Base-by-base conservation (phyloP, 1,284 basidiomycete genomes). In the Macrocystidia cucumis region DNA sequence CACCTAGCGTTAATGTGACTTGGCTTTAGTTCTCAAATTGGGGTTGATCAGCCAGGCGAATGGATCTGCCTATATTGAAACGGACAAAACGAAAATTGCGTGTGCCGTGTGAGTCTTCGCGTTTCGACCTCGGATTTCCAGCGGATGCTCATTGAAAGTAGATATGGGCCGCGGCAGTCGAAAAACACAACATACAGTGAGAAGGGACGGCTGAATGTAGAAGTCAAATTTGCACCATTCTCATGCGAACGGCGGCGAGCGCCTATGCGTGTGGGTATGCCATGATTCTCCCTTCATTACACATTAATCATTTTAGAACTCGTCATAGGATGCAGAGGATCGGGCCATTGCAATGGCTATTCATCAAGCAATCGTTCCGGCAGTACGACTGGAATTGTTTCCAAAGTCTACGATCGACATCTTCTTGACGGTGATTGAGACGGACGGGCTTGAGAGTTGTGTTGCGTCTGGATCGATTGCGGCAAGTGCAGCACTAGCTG, bases 201-300 rank as follows among this genome's bases (percentile, higher is more conserved):
- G 44, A 82, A 79, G 43, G 95, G 93, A 0, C 78, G 78, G 40
- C 62, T 98, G 38, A 97, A 92, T 43, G 88, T 98, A 2, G 92
- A 98, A 58, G 87, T 97, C 42, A 97, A 98, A 59, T 97, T 95
- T 54, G 77, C 95, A 1, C 95, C 96, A 0, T 98, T 96, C 57
- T 88, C 93, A 4, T 88, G 80, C 46, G 60, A 67, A 18, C 67
- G 69, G 18, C 69, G 95, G 42, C 71, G 83, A 50, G 80, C 83
- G 11, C 93, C 95, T 0, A 75, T 96, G 47, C 81, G 89, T 44
- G 95, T 95, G 57, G 62, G 81, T 57, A 12, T 32, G 18, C 39
- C 35, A 20, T 36, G 17, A 23, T 39, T 28, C 27, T 34, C 29
- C 9, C 28, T 11, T 36, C 21, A 21, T 28, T 39, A 14, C 40